Conservation (phyloP, 495 filamentous ascomycete species). For the Amniculicola lignicola region DNA sequence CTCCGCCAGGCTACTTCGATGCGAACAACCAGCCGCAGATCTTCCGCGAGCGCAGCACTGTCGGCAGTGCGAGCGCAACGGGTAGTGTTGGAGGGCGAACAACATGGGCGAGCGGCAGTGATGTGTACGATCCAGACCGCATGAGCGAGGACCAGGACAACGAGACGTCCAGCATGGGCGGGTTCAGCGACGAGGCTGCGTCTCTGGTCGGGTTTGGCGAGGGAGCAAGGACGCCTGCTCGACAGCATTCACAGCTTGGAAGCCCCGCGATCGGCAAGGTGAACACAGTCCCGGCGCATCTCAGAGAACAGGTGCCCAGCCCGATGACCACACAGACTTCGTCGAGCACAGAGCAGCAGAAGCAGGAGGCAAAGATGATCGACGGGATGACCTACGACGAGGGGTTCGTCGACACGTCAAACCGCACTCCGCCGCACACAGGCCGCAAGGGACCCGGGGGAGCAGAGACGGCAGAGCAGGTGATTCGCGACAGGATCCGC, state of each 20-base stretch:
- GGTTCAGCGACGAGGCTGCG: conserved; percentile 75
- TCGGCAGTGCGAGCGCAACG: conserved; percentile 77
- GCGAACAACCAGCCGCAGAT: conserved; percentile 52
- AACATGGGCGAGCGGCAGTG: conserved; percentile 68
- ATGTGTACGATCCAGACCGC: conserved; percentile 60
- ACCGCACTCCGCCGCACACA: conserved; percentile 36
- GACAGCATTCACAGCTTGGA: conserved; percentile 36
- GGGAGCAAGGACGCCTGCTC: conserved; percentile 61
- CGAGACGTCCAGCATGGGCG: conserved; percentile 60
- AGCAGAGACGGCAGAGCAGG: conserved; percentile 52
- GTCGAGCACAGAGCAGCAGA: conserved; percentile 25
- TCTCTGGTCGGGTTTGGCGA: conserved; percentile 84
- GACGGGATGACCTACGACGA: conserved; percentile 44
- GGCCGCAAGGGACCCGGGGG: conserved; percentile 35
- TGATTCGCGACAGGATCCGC: conserved; percentile 49
- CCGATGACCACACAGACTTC: conserved; percentile 22
- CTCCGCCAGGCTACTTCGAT: conserved; percentile 63
- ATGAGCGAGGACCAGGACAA: conserved; percentile 67
- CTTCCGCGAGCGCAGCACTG: conserved; percentile 69
- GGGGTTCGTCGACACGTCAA: conserved; percentile 37
- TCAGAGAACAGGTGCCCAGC: conserved; percentile 22
- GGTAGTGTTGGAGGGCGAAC: conserved; percentile 70
- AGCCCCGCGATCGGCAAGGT: conserved; percentile 35
- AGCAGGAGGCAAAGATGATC: conserved; percentile 41
- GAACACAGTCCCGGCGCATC: conserved; percentile 21